Evolutionary conservation across 2,329 filamentous ascomycete species (phyloP), one percentile per base, ranked within the genome.

Genomic region (Fusarium buharicum): DNA sequence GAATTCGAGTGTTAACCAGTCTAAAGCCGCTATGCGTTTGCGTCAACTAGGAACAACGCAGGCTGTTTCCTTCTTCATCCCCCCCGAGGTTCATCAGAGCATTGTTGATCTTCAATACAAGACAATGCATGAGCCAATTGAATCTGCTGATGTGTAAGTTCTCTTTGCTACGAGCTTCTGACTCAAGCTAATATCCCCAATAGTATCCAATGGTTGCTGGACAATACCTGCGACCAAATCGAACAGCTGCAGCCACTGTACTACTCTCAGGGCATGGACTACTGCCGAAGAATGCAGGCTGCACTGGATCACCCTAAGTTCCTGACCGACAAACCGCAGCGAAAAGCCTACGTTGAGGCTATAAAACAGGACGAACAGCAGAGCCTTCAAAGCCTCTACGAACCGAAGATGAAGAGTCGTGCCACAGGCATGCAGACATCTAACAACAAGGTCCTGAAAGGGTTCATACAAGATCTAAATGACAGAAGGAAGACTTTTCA

Each of bases 11-110:
- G 30, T 55, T 64, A 30, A 66, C 30, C 11, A 38, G 3, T 12
- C 11, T 17, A 28, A 59, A 83, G 86, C 86, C 50, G 86, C 86
- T 0, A 89, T 90, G 86, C 75, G 87, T 50, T 71, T 90, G 1
- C 79, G 87, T 1, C 82, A 88, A 44, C 74, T 90, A 0, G 75
- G 73, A 2, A 77, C 78, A 1, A 82, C 83, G 0, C 86, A 89
- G 54, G 81, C 82, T 0, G 69, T 89, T 1, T 74, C 74, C 7
- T 83, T 87, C 52, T 81, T 86, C 33, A 79, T 84, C 0, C 84
- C 86, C 0, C 83, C 82, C 0, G 86, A 89, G 64, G 86, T 88
- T 0, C 80, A 88, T 37, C 84, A 87, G 44, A 86, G 82, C 51
- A 88, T 90, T 45, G 69, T 82, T 0, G 84, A 87, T 53, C 60